Evolutionary conservation across 768 basidiomycete species (phyloP).

Genomic region (Hemileccinum impolitum): DNA sequence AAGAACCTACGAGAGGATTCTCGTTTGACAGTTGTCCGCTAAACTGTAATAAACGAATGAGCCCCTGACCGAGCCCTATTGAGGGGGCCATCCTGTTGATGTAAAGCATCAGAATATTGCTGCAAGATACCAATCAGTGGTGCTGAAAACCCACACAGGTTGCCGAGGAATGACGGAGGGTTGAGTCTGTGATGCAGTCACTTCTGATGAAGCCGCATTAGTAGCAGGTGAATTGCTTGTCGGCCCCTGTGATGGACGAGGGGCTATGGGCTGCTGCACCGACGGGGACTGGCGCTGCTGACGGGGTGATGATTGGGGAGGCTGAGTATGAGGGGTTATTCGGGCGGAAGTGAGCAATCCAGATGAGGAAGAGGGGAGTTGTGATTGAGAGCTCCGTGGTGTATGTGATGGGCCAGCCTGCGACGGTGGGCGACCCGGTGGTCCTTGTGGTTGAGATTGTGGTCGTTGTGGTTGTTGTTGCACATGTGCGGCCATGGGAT

Average conservation of each 20-base stretch:
- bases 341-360: conserved; percentile 26
- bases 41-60: conserved; percentile 64
- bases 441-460: conserved; percentile 57
- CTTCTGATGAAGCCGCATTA: conserved; percentile 26
- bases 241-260: conserved; percentile 33
- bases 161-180: conserved; percentile 25
- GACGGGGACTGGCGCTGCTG: conserved; percentile 33
- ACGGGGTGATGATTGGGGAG: conserved; percentile 31
- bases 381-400: conserved; percentile 39
- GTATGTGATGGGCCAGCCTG: conserved; percentile 47
- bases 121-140: neutral
- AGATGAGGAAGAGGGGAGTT: conserved; percentile 32
- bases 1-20: conserved; percentile 39
- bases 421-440: conserved; percentile 48
- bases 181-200: conserved; percentile 32
- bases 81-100: conserved; percentile 30
- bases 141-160: conserved; percentile 29
- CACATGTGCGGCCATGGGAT: conserved; percentile 41
- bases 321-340: conserved; percentile 35
- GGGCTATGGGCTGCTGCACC: conserved; percentile 36
- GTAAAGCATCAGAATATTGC: conserved; percentile 14
- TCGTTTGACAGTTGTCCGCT: conserved; percentile 62
- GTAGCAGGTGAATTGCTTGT: conserved; percentile 21
- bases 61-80: conserved; percentile 59
- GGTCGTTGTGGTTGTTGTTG: conserved; percentile 46